phyloP scores from a whole-genome alignment of 2,329 filamentous ascomycete genomes.

The Helicocarpus griseus region DNA sequence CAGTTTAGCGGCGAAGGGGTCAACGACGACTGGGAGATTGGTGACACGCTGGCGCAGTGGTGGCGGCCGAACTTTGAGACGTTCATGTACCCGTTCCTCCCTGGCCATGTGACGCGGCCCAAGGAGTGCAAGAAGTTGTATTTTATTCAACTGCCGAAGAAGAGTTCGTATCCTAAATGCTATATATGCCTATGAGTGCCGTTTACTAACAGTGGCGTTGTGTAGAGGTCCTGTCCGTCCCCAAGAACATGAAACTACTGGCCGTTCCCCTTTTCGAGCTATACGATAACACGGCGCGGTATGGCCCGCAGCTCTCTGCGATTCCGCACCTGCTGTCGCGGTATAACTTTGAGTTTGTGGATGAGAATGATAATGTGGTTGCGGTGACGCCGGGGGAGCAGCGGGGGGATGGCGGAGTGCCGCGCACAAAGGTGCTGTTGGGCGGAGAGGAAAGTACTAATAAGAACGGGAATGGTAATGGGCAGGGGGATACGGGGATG shows the following conservation, averaged over 20 bases:
- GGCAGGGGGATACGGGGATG: conserved; percentile 10
- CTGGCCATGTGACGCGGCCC: conserved; percentile 86
- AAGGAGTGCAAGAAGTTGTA: conserved; percentile 99
- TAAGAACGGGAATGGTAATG: not conserved
- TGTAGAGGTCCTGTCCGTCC: conserved; percentile 83
- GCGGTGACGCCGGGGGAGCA: conserved; percentile 69
- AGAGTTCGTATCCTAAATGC: conserved; percentile 54
- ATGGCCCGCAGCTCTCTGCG: conserved; percentile 90
- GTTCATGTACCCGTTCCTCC: conserved; percentile 98
- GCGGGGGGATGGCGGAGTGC: conserved; percentile 43
- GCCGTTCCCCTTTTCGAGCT: conserved; percentile 95
- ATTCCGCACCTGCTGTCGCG: conserved; percentile 90
- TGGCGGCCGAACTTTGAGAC: conserved; percentile 99
- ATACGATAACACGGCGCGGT: conserved; percentile 92
- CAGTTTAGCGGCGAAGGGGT: conserved; percentile 73
- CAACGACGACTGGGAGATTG: conserved; percentile 88
- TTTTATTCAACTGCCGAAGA: conserved; percentile 86
- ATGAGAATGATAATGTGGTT: conserved; percentile 81
- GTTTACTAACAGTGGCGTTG: not conserved
- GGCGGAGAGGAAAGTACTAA: conserved; percentile 35
- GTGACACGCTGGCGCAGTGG: conserved; percentile 94
- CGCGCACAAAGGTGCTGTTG: conserved; percentile 53
- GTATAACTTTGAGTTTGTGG: conserved; percentile 96
- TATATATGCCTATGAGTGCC: not conserved
- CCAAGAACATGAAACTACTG: conserved; percentile 99